Base-by-base conservation (phyloP, 2,329 filamentous ascomycete genomes). In the Pestalotiopsis sp. region DNA sequence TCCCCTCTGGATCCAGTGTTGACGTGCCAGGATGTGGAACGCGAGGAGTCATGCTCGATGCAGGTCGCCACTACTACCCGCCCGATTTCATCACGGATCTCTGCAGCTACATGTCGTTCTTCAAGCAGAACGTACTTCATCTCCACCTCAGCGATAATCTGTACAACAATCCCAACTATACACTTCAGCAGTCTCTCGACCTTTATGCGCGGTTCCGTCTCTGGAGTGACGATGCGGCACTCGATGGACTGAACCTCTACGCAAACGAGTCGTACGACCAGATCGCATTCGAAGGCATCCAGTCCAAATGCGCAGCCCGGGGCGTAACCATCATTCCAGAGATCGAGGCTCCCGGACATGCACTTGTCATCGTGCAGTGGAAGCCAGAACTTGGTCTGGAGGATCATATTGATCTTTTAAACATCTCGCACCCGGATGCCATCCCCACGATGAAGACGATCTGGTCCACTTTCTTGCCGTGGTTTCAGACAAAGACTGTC, bases 41-140 rank as follows among this genome's bases (percentile, higher is more conserved):
- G 4, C 76, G 86, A 39, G 86, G 86, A 2, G 82, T 74, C 71
- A 73, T 72, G 80, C 78, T 89, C 3, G 87, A 89, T 66, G 82
- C 78, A 3, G 87, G 81, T 1, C 81, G 87, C 2, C 85, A 89
- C 72, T 89, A 83, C 73, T 89, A 89, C 70, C 83, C 86, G 0
- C 77, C 81, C 6, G 78, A 82, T 14, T 89, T 88, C 69, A 72
- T 89, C 17, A 79, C 82, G 55, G 86, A 89, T n/a, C 77, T 89
- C 70, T 89, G 87, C 75, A 81, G 83, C 0, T 89, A 88, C 74
- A 83, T 87, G 69, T 88, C 86, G 35, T 89, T 86, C 73, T 89
- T 87, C 78, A 89, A 89, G 72, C 83, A 88, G 70, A 88, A 88
- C 69, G 83, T 83, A 1, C 85, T 89, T 65, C 87, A 89, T 58